phyloP scores from a whole-genome alignment of 164 flowering plant species.

The Malania oleifera region DNA sequence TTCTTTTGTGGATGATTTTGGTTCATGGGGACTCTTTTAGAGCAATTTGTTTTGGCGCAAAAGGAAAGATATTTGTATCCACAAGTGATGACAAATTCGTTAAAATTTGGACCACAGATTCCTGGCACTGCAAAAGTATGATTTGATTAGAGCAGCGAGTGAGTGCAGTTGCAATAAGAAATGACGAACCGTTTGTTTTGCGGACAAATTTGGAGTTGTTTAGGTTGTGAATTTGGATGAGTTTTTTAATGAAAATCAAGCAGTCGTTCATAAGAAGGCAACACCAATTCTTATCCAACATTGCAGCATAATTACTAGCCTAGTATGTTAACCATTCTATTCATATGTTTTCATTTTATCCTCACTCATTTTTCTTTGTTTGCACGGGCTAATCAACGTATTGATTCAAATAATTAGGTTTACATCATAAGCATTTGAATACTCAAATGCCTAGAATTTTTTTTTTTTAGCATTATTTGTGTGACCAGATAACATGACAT shows the following conservation, averaged over 20 bases:
- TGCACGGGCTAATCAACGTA: not conserved
- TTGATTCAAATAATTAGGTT: too few species aligned
- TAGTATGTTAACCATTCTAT: conserved; percentile 40
- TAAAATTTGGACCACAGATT: conserved; percentile 70
- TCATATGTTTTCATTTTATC: not conserved
- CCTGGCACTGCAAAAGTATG: conserved; percentile 63
- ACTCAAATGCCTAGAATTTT: too few species aligned
- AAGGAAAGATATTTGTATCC: conserved; percentile 67
- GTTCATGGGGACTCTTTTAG: conserved; percentile 73
- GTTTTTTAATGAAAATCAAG: conserved; percentile 21
- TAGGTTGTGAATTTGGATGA: conserved; percentile 55
- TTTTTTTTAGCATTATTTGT: too few species aligned
- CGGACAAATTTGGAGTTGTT: conserved; percentile 95
- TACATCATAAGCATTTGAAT: too few species aligned
- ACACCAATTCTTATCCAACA: conserved; percentile 75
- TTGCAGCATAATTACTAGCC: conserved; percentile 92
- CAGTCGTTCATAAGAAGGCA: conserved; percentile 40
- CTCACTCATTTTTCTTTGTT: not conserved
- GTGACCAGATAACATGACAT: too few species aligned
- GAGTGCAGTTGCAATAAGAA: conserved; percentile 79
- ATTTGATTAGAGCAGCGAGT: conserved; percentile 89
- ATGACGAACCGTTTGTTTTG: conserved; percentile 62
- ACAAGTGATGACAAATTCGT: conserved; percentile 94
- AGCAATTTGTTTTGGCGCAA: conserved; percentile 63
- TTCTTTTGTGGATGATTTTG: conserved; percentile 50